Percentiles rank a stretch among this genome's conserved stretches.
phyloP scores from a whole-genome alignment of 768 basidiomycete species.

The Hypsizygus marmoreus region DNA sequence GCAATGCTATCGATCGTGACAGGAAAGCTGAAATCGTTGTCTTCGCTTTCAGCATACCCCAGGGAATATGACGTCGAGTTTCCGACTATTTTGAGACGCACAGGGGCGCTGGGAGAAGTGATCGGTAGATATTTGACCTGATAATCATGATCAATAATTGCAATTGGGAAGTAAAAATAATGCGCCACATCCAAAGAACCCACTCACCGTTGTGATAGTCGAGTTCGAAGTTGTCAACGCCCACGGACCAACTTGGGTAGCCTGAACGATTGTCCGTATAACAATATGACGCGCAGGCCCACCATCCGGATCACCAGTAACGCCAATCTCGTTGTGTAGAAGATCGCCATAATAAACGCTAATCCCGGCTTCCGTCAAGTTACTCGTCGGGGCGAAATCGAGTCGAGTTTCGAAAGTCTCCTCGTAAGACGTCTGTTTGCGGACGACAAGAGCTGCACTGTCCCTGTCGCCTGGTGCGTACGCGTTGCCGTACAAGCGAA shows the following conservation, averaged over 20 bases:
- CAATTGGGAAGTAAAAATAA: too few relatives aligned
- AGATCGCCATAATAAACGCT: constrained; percentile 37
- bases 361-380: constrained; percentile 38
- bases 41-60: constrained; percentile 34
- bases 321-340: constrained; percentile 39
- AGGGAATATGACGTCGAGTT: constrained; percentile 31
- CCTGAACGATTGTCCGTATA: constrained; percentile 29
- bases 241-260: constrained; percentile 37
- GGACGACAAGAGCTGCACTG: constrained; percentile 35
- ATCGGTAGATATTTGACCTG: constrained; percentile 25
- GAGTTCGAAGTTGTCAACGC: constrained; percentile 31
- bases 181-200: too few relatives aligned
- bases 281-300: constrained; percentile 25
- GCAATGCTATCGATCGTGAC: constrained; percentile 32
- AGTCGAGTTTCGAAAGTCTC: constrained; percentile 38
- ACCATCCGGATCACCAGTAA: constrained; percentile 25
- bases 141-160: background rate
- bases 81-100: constrained; percentile 31
- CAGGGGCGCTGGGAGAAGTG: constrained; percentile 21
- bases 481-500: constrained; percentile 34
- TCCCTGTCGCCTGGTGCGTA: constrained; percentile 42
- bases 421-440: constrained; percentile 39
- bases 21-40: constrained; percentile 24
- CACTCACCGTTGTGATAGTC: constrained; percentile 29
- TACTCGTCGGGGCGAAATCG: constrained; percentile 30